Conservation (phyloP, 768 basidiomycete species). For the Rhizopogon salebrosus region DNA sequence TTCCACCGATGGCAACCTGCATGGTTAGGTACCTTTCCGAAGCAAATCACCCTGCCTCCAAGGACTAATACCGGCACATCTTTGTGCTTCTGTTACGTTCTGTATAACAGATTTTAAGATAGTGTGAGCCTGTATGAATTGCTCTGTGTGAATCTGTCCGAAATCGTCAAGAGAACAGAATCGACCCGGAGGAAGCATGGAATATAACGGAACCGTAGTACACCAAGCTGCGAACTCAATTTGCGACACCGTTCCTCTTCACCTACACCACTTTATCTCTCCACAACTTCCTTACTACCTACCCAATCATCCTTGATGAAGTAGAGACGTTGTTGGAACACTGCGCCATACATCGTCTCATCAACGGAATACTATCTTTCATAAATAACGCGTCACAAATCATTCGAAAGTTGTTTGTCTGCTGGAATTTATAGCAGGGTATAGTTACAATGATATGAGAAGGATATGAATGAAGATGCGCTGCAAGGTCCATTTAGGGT, state of each 20-base stretch:
- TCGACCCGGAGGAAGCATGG: slow-evolving; percentile 8
- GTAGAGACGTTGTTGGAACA: too few species aligned
- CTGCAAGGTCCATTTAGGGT: too few species aligned
- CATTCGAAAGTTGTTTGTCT: too few species aligned
- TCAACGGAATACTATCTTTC: too few species aligned
- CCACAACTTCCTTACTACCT: too few species aligned
- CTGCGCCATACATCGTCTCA: too few species aligned
- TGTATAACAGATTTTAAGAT: slow-evolving; percentile 64
- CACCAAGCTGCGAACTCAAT: slow-evolving; percentile 59
- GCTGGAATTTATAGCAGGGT: too few species aligned
- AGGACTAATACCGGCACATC: slow-evolving; percentile 79
- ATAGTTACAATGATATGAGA: too few species aligned
- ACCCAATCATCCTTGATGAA: too few species aligned
- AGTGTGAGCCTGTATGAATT: slow-evolving; percentile 89
- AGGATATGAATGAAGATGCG: too few species aligned
- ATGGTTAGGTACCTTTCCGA: slow-evolving; percentile 56
- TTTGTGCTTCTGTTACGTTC: slow-evolving; percentile 56
- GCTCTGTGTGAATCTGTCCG: slow-evolving; percentile 58
- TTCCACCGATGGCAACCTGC: slow-evolving; percentile 3
- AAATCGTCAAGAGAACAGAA: slow-evolving; percentile 3
- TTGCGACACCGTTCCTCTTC: slow-evolving; percentile 60
- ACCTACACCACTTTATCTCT: slow-evolving; percentile 64
- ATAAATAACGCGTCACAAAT: too few species aligned
- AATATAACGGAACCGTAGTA: slow-evolving; percentile 39
- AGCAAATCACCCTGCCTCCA: slow-evolving; percentile 72